Percentiles rank a stretch among this genome's conserved stretches.
Evolutionary conservation across 2,329 filamentous ascomycete species (phyloP).

Genomic region (Cercospora sp.): DNA sequence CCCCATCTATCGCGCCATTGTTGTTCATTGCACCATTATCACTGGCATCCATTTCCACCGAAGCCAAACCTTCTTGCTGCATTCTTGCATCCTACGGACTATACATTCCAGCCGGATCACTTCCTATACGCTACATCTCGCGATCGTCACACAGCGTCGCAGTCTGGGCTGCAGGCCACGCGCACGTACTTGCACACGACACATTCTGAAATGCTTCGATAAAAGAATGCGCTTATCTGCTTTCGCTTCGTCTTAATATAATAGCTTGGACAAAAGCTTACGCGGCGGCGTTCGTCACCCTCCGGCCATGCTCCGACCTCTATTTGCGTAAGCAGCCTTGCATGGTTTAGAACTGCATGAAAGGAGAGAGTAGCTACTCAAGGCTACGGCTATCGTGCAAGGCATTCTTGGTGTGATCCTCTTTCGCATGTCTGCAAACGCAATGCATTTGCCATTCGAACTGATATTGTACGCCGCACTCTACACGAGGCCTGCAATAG

Average conservation of each 20-base stretch:
- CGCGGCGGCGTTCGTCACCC: slow-evolving; percentile 10
- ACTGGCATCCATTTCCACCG: not conserved
- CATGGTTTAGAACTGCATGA: not conserved
- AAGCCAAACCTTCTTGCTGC: not conserved
- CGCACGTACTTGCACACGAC: not conserved
- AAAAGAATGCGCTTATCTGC: not conserved
- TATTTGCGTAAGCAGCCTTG: not conserved
- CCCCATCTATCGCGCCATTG: not conserved
- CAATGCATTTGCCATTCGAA: slow-evolving; percentile 14
- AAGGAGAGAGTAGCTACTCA: not conserved
- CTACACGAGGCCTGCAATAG: slow-evolving; percentile 1
- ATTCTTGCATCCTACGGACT: not conserved
- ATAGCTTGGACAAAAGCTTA: slow-evolving; percentile 16
- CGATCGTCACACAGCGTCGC: not conserved
- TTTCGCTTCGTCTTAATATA: not conserved
- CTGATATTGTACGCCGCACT: slow-evolving; percentile 5
- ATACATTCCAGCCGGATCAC: slow-evolving; percentile 1
- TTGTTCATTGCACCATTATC: not conserved
- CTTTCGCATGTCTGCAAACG: not conserved
- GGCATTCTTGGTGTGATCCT: not conserved
- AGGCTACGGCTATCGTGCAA: not conserved
- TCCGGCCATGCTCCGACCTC: not conserved
- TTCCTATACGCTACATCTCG: not conserved
- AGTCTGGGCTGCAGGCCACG: not conserved
- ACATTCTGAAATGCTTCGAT: not conserved